Evolutionary conservation across 257 asterid genomes (phyloP), one percentile per base, ranked within the genome.

Genomic region (Fraxinus cuspidata): DNA sequence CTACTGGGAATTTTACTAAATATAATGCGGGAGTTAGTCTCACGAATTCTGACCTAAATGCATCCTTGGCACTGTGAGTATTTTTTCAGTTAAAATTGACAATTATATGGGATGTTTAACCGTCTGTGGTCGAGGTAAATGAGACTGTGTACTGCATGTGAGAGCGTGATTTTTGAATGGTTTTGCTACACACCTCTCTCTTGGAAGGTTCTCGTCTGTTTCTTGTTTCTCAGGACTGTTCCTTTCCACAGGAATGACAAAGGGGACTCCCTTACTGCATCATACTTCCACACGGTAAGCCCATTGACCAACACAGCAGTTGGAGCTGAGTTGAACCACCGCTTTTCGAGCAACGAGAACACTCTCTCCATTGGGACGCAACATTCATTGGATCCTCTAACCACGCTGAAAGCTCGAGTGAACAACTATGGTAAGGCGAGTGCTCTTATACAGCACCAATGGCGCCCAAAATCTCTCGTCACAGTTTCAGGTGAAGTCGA

Each of bases 391-490:
- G 91, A 87, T 77, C 91, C 89, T 40, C 74, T 87, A 80, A 87
- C 91, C 71, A 18, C 81, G 0, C 88, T 83, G 68, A 87, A 87
- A 80, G 85, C 85, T 0, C 81, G 86, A 4, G 60, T 85, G 64
- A 85, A 87, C 89, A 87, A 87, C 82, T 74, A 74, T 27, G 91
- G 91, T 31, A 87, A 75, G 72, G 88, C 84, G 5, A 82, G 76
- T 67, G 89, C 88, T 60, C 74, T 87, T 79, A 85, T 87, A 76
- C 89, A 87, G 86, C 91, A 87, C 16, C 88, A 87, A 72, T 87
- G 89, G 89, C 90, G 88, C 42, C 90, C 88, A 16, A 86, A 86
- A 74, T 86, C 90, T 27, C 88, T 82, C 64, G 69, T 87, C 83
- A 85, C 91, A 5, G 70, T 87, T 31, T 85, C 89, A 1, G 76